Evolutionary conservation across 495 filamentous ascomycete genomes (phyloP), one percentile per base, ranked within the genome.

Genomic region (Opeltia flavorubescens): DNA sequence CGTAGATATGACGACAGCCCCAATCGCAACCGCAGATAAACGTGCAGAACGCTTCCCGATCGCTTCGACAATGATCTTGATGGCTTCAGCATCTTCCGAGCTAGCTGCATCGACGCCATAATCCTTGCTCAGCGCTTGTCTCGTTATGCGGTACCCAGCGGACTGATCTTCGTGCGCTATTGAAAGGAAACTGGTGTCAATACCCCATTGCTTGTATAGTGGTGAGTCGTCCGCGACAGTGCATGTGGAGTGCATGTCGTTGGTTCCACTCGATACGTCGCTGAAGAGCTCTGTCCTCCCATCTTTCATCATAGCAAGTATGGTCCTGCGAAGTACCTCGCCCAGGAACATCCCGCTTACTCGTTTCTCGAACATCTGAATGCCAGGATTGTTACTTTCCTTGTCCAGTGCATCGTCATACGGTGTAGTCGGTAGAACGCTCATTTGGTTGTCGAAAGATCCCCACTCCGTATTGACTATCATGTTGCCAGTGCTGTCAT

Each of bases 291-390:
- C 66, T 12, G 80, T 58, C 0, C 67, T 55, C 8, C 76, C 57
- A 50, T 83, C 71, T 47, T 79, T 67, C 50, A 86, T 62, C 59
- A 89, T 64, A 28, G 74, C 66, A 17, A 88, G 55, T 24, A 95
- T 62, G 25, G 78, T 80, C 26, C 83, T 76, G 8, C 91, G 84
- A 30, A 95, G 68, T 49, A 98, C 89, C 60, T 98, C 91, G 45
- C 91, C 91, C 18, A 98, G 62, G 72, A 96, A 98, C 91, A 98
- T 98, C 63, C 91, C 91, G 0, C 84, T 91, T 30, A 98, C 81
- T 41, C 91, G 83, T 72, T 98, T 98, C 69, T 98, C 91, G 66
- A 95, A 98, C 83, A 95, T 95, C 63, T 98, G 91, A 48, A 95
- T 78, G 30, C 93, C 91, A 1, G 91, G 91, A 68, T 98, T 98